These are phyloP conservation scores for Trichoderma endophyticum DNA, from an alignment of 2,329 filamentous ascomycete genomes.

Conservation along the genomic window DNA sequence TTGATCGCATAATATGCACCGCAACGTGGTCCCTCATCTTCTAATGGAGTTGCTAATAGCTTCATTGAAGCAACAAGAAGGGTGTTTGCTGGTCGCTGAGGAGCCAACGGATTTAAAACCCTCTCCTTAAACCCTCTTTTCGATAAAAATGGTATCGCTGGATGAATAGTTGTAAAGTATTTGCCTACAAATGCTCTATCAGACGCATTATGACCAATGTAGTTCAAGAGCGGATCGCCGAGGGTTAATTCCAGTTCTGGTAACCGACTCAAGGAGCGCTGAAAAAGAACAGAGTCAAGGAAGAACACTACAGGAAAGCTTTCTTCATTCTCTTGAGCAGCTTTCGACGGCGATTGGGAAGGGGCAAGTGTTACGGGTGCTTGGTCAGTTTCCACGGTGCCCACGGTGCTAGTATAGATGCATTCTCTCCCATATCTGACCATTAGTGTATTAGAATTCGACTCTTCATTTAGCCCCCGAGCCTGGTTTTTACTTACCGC, in stretches of 20 bases:
- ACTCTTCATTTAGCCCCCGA: too few relatives aligned
- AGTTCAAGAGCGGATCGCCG: not conserved
- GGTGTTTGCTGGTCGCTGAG: not conserved
- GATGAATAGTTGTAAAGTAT: not conserved
- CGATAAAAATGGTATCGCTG: not conserved
- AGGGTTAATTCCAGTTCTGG: not conserved
- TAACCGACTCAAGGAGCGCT: not conserved
- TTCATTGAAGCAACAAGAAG: slow-evolving; percentile 4
- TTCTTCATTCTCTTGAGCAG: not conserved
- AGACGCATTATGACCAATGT: not conserved
- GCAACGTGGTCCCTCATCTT: not conserved
- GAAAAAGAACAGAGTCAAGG: not conserved
- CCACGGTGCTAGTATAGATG: not conserved
- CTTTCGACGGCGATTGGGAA: not conserved
- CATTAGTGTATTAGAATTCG: not conserved
- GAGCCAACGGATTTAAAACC: not conserved
- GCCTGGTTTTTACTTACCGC: not conserved
- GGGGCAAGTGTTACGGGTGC: not conserved
- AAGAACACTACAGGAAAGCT: not conserved
- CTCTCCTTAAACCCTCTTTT: not conserved
- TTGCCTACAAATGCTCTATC: not conserved
- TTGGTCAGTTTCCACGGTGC: not conserved
- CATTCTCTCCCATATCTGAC: not conserved
- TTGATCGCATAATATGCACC: not conserved
- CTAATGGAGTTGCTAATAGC: not conserved